A percentile compares a stretch with the other conserved stretches of the same genome.
phyloP scores from a whole-genome alignment of 306 rosid species.

The Vigna angularis region DNA sequence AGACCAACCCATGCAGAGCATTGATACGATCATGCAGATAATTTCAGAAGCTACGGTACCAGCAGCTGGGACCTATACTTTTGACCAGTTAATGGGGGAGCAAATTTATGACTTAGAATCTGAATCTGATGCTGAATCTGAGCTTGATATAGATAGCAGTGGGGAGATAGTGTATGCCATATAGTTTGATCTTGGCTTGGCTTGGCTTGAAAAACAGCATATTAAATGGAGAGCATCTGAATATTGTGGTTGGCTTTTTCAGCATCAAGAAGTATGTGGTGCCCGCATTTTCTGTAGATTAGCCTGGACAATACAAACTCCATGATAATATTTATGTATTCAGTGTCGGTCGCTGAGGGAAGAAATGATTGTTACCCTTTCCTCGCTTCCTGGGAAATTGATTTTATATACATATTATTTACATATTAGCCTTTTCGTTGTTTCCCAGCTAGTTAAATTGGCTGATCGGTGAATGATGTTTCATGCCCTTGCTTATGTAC shows the following conservation, averaged over 20 bases:
- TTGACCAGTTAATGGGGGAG: slow-evolving; percentile 58
- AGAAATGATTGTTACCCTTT: slow-evolving; percentile 29
- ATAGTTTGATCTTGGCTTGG: slow-evolving; percentile 35
- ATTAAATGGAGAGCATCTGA: slow-evolving; percentile 18
- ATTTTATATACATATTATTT: slow-evolving; percentile 21
- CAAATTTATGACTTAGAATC: slow-evolving; percentile 68
- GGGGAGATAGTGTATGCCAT: slow-evolving; percentile 91
- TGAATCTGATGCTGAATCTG: slow-evolving; percentile 76
- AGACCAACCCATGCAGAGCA: slow-evolving; percentile 89
- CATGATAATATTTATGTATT: slow-evolving; percentile 41
- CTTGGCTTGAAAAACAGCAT: slow-evolving; percentile 22
- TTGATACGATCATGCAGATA: slow-evolving; percentile 83
- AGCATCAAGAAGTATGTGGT: slow-evolving; percentile 32
- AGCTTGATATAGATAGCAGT: slow-evolving; percentile 88
- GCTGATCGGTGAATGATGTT: slow-evolving; percentile 40
- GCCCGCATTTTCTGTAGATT: slow-evolving; percentile 43
- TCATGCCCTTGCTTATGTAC: slow-evolving; percentile 29
- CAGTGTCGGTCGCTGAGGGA: slow-evolving; percentile 39
- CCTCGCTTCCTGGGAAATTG: slow-evolving; percentile 42
- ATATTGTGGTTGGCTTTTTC: slow-evolving; percentile 20
- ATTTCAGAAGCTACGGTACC: slow-evolving; percentile 88
- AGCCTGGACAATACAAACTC: slow-evolving; percentile 43
- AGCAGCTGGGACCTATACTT: slow-evolving; percentile 67
- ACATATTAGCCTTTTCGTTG: slow-evolving; percentile 37
- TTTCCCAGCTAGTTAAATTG: slow-evolving; percentile 8